phyloP scores from a whole-genome alignment of 2,329 filamentous ascomycete species.

The Nannizziopsis arthrosporioides region DNA sequence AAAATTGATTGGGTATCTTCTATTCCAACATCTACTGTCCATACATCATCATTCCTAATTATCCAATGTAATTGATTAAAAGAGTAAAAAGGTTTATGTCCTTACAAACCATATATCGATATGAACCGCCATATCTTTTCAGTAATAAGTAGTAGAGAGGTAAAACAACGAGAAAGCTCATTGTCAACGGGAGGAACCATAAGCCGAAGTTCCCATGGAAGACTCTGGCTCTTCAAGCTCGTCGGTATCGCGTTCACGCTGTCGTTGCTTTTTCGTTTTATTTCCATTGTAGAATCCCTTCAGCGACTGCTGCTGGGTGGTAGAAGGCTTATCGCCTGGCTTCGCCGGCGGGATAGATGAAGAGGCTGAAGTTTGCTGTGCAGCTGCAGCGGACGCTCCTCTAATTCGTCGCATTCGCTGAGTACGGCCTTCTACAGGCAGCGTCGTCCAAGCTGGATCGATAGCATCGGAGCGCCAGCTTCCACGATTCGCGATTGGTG shows the following conservation, averaged over 20 bases:
- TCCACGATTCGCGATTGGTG: slow-evolving; percentile 3
- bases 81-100: too few species aligned
- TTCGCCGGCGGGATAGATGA: background rate
- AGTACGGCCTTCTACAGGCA: slow-evolving; percentile 11
- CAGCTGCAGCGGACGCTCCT: slow-evolving; percentile 5
- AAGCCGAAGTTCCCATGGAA: background rate
- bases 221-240: background rate
- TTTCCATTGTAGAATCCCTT: background rate
- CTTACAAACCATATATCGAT: too few species aligned
- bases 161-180: background rate
- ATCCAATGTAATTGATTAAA: slow-evolving; percentile 1
- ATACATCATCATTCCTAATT: background rate
- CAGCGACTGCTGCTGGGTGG: background rate
- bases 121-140: background rate
- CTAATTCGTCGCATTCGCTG: slow-evolving; percentile 9
- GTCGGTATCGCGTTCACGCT: background rate
- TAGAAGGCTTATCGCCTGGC: background rate
- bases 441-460: slow-evolving; percentile 8
- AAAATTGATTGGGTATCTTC: too few species aligned
- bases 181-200: slow-evolving; percentile 1
- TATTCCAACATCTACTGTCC: too few species aligned
- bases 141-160: background rate
- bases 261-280: background rate
- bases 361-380: background rate
- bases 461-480: slow-evolving; percentile 14